Evolutionary conservation across 305 asterid species (phyloP), one percentile per base, ranked within the genome.

Genomic region (Rubia balearica): DNA sequence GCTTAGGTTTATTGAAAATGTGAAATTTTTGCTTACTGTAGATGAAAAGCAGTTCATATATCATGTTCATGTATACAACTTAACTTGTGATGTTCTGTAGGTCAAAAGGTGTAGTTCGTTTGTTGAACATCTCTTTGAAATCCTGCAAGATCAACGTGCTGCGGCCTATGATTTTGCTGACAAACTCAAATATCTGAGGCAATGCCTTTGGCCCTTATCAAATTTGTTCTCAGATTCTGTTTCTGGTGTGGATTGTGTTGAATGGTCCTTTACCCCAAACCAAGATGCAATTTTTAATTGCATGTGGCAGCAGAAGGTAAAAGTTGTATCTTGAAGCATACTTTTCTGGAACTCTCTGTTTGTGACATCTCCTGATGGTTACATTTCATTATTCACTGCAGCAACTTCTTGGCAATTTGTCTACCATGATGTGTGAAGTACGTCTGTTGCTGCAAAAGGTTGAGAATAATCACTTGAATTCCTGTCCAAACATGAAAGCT

Each of bases 221-320:
- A 95, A 86, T 82, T 80, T 95, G 77, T 79, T 73, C 73, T 61
- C 88, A 21, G 78, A 82, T 71, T 75, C 85, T 71, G 60, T 59
- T 67, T 64, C 76, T 56, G 45, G 63, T 14, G 80, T 71, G 42
- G 72, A 73, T 19, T 59, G 33, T 60, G n/a, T 70, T 48, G 76
- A 71, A 24, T 57, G 77, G 75, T 46, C 80, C 64, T 80, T 82
- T 24, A 43, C 79, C 72, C 79, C 77, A 70, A 85, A 85, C 72
- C 98, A 91, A 66, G 65, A 46, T 66, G 81, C 82, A 76, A 81
- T 78, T 69, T 86, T 87, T 75, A 71, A 80, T 64, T 91, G 94
- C 87, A 80, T 95, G 96, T 87, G 98, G 97, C 89, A 81, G 76
- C 99, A 91, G 65, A 95, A 95, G 97, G 98, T 88, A 49, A 6